phyloP scores from a whole-genome alignment of 768 basidiomycete genomes.

The Saitozyma podzolica region DNA sequence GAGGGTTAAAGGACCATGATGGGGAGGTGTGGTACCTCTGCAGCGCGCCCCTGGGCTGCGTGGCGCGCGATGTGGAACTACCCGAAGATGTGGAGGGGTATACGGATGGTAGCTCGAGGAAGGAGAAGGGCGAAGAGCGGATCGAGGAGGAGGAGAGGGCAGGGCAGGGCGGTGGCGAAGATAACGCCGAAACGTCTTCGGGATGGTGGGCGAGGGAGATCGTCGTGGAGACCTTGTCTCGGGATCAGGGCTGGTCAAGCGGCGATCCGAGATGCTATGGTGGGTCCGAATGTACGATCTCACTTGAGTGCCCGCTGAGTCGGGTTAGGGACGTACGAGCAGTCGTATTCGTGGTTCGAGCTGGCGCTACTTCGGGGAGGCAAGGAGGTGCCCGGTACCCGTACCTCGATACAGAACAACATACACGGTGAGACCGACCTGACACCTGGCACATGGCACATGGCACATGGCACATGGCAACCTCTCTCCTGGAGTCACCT shows the following conservation, averaged over 20 bases:
- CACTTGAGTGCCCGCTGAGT: constrained; percentile 1
- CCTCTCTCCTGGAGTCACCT: not conserved
- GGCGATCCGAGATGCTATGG: constrained; percentile 20
- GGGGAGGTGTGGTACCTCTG: constrained; percentile 38
- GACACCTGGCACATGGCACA: not conserved
- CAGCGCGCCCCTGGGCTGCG: constrained; percentile 32
- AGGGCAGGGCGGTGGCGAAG: not conserved
- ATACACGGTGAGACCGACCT: constrained; percentile 32
- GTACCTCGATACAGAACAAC: constrained; percentile 36
- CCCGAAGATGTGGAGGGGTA: constrained; percentile 1
- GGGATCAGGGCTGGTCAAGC: constrained; percentile 45
- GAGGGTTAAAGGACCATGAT: constrained; percentile 1
- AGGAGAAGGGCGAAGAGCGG: not conserved
- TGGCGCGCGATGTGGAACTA: not conserved
- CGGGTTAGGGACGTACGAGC: constrained; percentile 37
- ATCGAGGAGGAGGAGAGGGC: not conserved
- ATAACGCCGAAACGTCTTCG: not conserved
- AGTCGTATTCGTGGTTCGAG: constrained; percentile 46
- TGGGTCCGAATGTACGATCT: constrained; percentile 5
- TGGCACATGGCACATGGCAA: not conserved
- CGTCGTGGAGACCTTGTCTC: constrained; percentile 34
- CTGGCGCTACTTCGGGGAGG: constrained; percentile 31
- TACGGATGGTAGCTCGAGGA: not conserved
- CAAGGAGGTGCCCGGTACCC: constrained; percentile 30
- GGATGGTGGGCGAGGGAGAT: constrained; percentile 26